phyloP scores from a whole-genome alignment of 2,329 filamentous ascomycete species.

The Mycosphaerella arachidis region DNA sequence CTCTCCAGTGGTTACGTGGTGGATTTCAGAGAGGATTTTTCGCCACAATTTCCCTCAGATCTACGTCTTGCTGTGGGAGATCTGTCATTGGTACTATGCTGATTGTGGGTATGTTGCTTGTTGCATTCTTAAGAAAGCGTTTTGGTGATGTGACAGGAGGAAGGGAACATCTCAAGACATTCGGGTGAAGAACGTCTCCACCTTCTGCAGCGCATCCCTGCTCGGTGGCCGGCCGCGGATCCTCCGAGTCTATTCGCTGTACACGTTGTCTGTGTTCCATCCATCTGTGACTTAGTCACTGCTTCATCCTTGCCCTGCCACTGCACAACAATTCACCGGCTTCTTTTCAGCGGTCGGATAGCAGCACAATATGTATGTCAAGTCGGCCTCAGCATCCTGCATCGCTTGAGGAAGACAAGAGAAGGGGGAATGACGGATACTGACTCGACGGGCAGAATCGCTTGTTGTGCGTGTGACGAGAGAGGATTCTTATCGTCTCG shows the following conservation, averaged over 20 bases:
- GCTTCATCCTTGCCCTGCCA: background rate
- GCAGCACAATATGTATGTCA: background rate
- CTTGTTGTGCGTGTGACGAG: background rate
- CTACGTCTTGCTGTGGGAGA: too few species aligned
- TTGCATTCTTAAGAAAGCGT: too few species aligned
- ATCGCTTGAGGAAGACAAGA: background rate
- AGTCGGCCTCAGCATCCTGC: background rate
- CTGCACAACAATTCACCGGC: background rate
- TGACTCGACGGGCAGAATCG: conserved; percentile 1
- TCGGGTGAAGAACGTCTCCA: background rate
- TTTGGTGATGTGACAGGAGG: background rate
- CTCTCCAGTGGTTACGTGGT: background rate
- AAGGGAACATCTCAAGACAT: background rate
- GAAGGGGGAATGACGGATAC: background rate
- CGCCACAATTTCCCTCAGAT: background rate
- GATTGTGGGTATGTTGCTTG: too few species aligned
- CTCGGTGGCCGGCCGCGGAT: background rate
- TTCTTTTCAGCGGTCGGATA: background rate
- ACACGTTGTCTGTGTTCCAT: background rate
- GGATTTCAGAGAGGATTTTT: background rate
- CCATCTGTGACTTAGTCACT: background rate
- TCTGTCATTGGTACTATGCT: too few species aligned
- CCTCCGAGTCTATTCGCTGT: background rate
- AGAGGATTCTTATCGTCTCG: background rate
- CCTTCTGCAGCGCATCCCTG: background rate